These are phyloP conservation scores for Aquilaria yunnanensis DNA, from an alignment of 345 rosid species.

Conservation along the genomic window DNA sequence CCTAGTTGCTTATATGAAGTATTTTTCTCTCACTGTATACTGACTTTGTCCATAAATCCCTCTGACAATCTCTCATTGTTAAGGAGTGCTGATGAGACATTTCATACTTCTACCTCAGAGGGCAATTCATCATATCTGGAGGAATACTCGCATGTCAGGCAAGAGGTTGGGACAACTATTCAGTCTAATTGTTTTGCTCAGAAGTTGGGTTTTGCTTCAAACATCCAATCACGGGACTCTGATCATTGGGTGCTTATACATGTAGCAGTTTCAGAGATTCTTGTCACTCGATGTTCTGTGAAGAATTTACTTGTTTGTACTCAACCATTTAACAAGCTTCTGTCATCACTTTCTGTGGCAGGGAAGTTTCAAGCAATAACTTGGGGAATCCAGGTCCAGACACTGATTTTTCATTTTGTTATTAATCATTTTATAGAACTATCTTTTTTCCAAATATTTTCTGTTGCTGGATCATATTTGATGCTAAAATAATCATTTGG, in stretches of 20 bases:
- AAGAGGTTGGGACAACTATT: constrained; percentile 30
- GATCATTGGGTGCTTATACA: constrained; percentile 41
- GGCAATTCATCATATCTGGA: constrained; percentile 12
- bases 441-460: neutral
- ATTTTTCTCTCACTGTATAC: constrained; percentile 47
- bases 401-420: constrained; percentile 5
- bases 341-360: constrained; percentile 51
- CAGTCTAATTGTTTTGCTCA: constrained; percentile 31
- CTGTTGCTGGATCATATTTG: too few relatives aligned
- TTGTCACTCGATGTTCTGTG: constrained; percentile 41
- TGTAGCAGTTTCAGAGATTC: constrained; percentile 39
- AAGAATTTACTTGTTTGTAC: constrained; percentile 42
- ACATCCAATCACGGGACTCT: constrained; percentile 22
- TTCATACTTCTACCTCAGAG: constrained; percentile 20
- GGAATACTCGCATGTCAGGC: constrained; percentile 23
- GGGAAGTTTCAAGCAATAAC: constrained; percentile 42
- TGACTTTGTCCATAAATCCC: constrained; percentile 38
- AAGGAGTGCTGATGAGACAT: constrained; percentile 21
- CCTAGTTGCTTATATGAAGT: constrained; percentile 52
- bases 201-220: constrained; percentile 34
- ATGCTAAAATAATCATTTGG: too few relatives aligned
- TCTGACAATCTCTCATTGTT: constrained; percentile 29
- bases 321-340: constrained; percentile 49
- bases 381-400: constrained; percentile 58
- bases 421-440: constrained; percentile 6